These are phyloP conservation scores for Plasmopara viticola DNA, from an alignment of 352 stramenopile genomes.

Conservation along the genomic window DNA sequence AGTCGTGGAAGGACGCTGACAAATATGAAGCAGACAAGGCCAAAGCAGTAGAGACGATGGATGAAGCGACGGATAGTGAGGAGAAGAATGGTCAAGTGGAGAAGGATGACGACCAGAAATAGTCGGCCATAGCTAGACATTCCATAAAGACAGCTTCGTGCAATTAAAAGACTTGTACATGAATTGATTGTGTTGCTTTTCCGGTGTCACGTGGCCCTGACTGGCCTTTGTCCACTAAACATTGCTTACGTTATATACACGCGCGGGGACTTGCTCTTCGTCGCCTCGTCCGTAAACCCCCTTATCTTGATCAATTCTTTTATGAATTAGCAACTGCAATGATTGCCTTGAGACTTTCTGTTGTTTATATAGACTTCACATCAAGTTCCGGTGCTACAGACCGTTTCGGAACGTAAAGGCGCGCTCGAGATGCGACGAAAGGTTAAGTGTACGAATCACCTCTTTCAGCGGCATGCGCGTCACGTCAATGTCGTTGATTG, in stretches of 20 bases:
- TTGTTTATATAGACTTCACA: conserved; percentile 19
- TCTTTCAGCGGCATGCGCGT: conserved; percentile 56
- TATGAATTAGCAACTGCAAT: conserved; percentile 23
- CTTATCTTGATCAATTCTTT: conserved; percentile 18
- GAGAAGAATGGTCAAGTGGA: conserved; percentile 9
- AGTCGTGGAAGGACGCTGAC: conserved; percentile 83
- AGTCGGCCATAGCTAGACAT: conserved; percentile 4
- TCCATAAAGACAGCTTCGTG: conserved; percentile 14
- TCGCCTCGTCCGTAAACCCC: conserved; percentile 1
- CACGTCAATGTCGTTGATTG: conserved; percentile 79
- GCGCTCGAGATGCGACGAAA: conserved; percentile 62
- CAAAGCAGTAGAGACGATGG: conserved; percentile 16
- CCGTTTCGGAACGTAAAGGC: conserved; percentile 69
- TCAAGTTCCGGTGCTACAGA: conserved; percentile 25
- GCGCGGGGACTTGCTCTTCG: conserved; percentile 2
- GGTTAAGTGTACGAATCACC: conserved; percentile 62
- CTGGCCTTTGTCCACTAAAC: conserved; percentile 20
- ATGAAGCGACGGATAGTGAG: conserved; percentile 11
- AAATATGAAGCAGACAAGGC: conserved; percentile 71
- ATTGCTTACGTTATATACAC: conserved; percentile 16
- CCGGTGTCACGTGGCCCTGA: conserved; percentile 6
- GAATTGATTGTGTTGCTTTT: conserved; percentile 22
- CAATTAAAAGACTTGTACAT: conserved; percentile 29
- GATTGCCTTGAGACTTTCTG: conserved; percentile 1
- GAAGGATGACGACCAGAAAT: conserved; percentile 17